Evolutionary conservation across 1,284 basidiomycete species (phyloP), one percentile per base, ranked within the genome.

Genomic region (Cerrena zonata): DNA sequence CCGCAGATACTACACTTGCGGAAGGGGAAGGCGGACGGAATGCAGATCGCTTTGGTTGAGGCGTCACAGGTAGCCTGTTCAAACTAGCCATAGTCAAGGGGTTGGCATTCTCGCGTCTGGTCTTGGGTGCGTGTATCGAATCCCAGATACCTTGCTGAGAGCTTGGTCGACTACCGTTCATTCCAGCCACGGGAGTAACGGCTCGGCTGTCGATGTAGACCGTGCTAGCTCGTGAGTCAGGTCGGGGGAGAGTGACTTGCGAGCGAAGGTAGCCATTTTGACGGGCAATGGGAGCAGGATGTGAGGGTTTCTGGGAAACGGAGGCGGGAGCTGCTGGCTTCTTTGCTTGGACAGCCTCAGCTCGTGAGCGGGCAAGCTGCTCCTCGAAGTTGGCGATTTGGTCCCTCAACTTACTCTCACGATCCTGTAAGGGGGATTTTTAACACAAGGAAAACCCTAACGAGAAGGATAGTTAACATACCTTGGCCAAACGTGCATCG

Each of bases 211-310:
- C 67, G 38, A 57, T 62, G 61, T 81, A 81, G 27, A 77, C 63
- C 0, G 79, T 84, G 63, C 85, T 88, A 5, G 81, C 71, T 10
- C 84, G 81, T 18, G 87, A 89, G 60, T 84, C 80, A 18, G 86
- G 82, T 27, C 85, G 81, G 48, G 74, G 69, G 37, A 71, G 76
- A 21, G 71, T 69, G 56, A 71, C 67, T n/a, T n/a, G n/a, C 24
- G 65, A 56, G 55, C 64, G 55, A 47, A 57, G 55, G 50, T 74
- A 72, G 23, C 68, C 61, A 50, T 65, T 65, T 51, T 56, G 59
- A 25, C 62, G 62, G 24, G 42, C 7, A 12, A 4, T 21, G 12
- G 42, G 24, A 18, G 47, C 4, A 15, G 24, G 41, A 13, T 36
- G 13, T 7, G 7, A 7, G 30, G 30, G 15, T 15, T 34, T 34